Percentiles rank a stretch among this genome's conserved stretches.
phyloP scores from a whole-genome alignment of 805 yeast genomes.

The Wickerhamomyces subpelliculosus region DNA sequence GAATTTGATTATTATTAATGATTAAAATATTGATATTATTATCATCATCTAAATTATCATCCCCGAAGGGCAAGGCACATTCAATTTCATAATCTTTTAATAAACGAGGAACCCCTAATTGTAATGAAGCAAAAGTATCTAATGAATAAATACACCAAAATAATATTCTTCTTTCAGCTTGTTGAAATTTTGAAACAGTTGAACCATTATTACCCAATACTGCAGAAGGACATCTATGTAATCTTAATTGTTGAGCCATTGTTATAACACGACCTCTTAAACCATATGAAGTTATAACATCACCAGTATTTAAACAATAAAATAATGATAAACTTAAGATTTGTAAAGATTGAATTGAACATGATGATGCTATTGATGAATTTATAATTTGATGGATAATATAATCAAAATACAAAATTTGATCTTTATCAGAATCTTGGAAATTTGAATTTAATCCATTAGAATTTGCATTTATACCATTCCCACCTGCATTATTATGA shows the following conservation, averaged over 20 bases:
- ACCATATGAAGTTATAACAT: constrained; percentile 65
- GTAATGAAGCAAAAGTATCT: constrained; percentile 68
- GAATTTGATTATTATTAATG: constrained; percentile 50
- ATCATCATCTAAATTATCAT: constrained; percentile 32
- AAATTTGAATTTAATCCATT: background rate
- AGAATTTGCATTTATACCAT: no score
- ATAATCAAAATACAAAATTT: constrained; percentile 47
- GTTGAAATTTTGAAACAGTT: constrained; percentile 59
- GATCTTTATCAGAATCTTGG: constrained; percentile 5
- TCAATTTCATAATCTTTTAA: constrained; percentile 78
- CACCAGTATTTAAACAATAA: constrained; percentile 68
- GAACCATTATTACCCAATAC: constrained; percentile 63
- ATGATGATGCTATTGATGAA: constrained; percentile 51
- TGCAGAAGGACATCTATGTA: constrained; percentile 84
- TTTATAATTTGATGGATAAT: constrained; percentile 56
- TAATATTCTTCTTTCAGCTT: constrained; percentile 72
- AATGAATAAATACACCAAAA: constrained; percentile 81
- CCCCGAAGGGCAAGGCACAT: constrained; percentile 72
- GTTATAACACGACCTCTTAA: constrained; percentile 69
- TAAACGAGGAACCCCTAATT: constrained; percentile 76
- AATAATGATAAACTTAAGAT: constrained; percentile 61
- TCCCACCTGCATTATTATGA: constrained; percentile 2
- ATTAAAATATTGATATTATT: constrained; percentile 49
- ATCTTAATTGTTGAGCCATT: constrained; percentile 79
- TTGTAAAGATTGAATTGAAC: constrained; percentile 66